A percentile compares a stretch with the other conserved stretches of the same genome.
phyloP scores from a whole-genome alignment of 1,284 basidiomycete species.

The Fomitopsis pinicola region DNA sequence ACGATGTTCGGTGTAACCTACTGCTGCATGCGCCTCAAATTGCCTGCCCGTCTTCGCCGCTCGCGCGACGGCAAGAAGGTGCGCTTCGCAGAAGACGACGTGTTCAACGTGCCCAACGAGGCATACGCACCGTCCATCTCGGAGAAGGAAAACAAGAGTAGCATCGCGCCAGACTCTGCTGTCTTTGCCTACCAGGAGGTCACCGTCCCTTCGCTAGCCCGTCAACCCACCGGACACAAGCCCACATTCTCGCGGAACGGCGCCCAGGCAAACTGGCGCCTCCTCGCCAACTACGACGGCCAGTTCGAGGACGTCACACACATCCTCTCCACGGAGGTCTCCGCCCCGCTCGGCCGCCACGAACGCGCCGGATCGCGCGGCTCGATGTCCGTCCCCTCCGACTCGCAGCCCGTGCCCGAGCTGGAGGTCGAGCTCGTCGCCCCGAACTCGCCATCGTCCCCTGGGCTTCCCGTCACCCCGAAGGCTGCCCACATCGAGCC shows the following conservation, averaged over 20 bases:
- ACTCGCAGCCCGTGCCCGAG: slow-evolving; percentile 1
- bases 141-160: slow-evolving; percentile 13
- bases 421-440: slow-evolving; percentile 8
- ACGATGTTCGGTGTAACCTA: slow-evolving; percentile 18
- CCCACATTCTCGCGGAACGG: background rate
- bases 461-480: slow-evolving; percentile 20
- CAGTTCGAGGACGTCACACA: slow-evolving; percentile 26
- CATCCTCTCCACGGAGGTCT: slow-evolving; percentile 20
- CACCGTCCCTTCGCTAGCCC: slow-evolving; percentile 9
- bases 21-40: slow-evolving; percentile 23
- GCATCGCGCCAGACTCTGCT: slow-evolving; percentile 12
- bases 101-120: slow-evolving; percentile 5
- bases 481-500: slow-evolving; percentile 8
- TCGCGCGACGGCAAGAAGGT: slow-evolving; percentile 4
- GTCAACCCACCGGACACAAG: slow-evolving; percentile 7
- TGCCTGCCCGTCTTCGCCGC: slow-evolving; percentile 12
- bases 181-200: background rate
- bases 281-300: slow-evolving; percentile 13
- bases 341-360: slow-evolving; percentile 9
- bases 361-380: slow-evolving; percentile 5
- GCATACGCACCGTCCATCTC: background rate
- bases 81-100: slow-evolving; percentile 9
- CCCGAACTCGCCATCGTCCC: slow-evolving; percentile 17
- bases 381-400: slow-evolving; percentile 5
- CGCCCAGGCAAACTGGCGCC: slow-evolving; percentile 4